phyloP scores from a whole-genome alignment of 441 rosid genomes.

The Bocquillonia castaneifolia region DNA sequence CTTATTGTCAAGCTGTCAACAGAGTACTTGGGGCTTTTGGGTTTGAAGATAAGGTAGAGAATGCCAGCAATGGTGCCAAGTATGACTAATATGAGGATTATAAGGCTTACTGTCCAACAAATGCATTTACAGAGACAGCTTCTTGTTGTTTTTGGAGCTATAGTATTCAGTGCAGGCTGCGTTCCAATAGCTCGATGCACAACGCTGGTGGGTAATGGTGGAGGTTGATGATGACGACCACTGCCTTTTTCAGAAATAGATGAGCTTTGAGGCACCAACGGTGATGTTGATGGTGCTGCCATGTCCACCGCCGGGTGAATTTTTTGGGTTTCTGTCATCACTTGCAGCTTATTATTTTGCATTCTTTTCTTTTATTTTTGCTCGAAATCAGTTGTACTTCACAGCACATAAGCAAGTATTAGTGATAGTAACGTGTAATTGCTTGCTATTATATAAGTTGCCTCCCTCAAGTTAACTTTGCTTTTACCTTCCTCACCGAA shows the following conservation, averaged over 20 bases:
- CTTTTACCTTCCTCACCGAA: slow-evolving; percentile 45
- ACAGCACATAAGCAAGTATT: neutral
- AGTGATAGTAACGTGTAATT: neutral
- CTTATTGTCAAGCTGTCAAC: slow-evolving; percentile 53
- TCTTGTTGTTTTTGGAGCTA: slow-evolving; percentile 14
- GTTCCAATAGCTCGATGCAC: slow-evolving; percentile 28
- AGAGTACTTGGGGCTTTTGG: slow-evolving; percentile 71
- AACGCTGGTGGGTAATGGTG: slow-evolving; percentile 1
- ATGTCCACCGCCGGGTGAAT: slow-evolving; percentile 41
- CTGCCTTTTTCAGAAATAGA: slow-evolving; percentile 28
- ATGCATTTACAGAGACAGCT: slow-evolving; percentile 59
- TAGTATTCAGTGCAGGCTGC: slow-evolving; percentile 29
- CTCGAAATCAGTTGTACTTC: neutral
- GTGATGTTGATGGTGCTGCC: slow-evolving; percentile 33
- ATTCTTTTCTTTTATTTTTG: neutral
- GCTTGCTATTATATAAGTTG: neutral
- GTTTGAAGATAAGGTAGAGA: slow-evolving; percentile 65
- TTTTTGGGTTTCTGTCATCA: slow-evolving; percentile 46
- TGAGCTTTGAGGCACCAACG: slow-evolving; percentile 31
- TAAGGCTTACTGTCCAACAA: slow-evolving; percentile 64
- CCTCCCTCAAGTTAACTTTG: neutral
- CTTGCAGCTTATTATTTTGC: neutral
- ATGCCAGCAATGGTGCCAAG: slow-evolving; percentile 46
- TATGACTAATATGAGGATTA: slow-evolving; percentile 42
- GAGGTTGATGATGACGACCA: slow-evolving; percentile 17